A percentile compares a stretch with the other conserved stretches of the same genome.
These are phyloP conservation scores for Fomes fomentarius DNA, from an alignment of 1,284 basidiomycete species.

Conservation along the genomic window DNA sequence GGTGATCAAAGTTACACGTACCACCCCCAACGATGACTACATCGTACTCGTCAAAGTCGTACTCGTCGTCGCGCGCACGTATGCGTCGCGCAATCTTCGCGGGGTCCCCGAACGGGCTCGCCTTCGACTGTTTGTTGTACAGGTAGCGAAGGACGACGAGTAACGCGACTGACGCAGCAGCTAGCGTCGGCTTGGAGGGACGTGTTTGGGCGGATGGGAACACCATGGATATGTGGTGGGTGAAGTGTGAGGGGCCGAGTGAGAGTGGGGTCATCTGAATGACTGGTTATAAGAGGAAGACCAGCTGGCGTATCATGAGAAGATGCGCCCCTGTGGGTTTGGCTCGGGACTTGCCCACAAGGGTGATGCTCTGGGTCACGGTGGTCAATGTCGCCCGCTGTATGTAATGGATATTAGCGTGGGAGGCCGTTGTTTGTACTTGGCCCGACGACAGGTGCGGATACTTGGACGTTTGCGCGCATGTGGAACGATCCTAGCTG, in stretches of 20 bases:
- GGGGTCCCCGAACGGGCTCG: conserved; percentile 14
- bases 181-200: neutral
- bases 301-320: no score
- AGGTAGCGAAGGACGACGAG: conserved; percentile 15
- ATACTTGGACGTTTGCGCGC: no score
- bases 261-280: neutral
- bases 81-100: conserved; percentile 18
- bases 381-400: no score
- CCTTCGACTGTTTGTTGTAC: conserved; percentile 4
- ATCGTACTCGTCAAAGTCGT: conserved; percentile 51
- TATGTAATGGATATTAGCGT: no score
- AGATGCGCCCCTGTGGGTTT: no score
- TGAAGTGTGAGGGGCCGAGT: neutral
- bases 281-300: no score
- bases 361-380: no score
- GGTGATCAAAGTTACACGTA: conserved; percentile 23
- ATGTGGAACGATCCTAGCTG: no score
- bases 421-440: no score
- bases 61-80: conserved; percentile 9
- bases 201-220: neutral
- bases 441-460: no score
- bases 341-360: no score
- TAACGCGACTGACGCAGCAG: conserved; percentile 8
- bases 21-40: conserved; percentile 69
- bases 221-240: neutral